Conservation (phyloP, 352 stramenopile species). For the Aphanomyces cochlioides region DNA sequence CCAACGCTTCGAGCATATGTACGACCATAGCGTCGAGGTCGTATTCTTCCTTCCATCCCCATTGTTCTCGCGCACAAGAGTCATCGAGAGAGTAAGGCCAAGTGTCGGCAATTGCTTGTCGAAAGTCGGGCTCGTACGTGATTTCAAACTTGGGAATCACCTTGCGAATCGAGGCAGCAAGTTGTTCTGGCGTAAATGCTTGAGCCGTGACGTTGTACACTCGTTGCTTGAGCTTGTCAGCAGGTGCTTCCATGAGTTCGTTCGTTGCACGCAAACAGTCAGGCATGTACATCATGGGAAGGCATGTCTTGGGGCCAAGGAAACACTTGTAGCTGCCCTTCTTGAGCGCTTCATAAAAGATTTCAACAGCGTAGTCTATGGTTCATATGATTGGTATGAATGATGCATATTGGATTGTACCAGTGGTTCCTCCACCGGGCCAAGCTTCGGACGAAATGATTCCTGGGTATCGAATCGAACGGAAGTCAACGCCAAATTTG, state of each 20-base stretch:
- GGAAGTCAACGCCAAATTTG: slow-evolving; percentile 90
- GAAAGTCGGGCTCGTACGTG: slow-evolving; percentile 84
- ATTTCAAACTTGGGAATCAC: slow-evolving; percentile 85
- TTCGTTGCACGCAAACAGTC: slow-evolving; percentile 87
- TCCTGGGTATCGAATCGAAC: slow-evolving; percentile 87
- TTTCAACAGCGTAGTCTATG: slow-evolving; percentile 88
- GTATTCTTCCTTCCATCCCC: slow-evolving; percentile 86
- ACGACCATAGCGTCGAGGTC: slow-evolving; percentile 86
- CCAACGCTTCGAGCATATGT: slow-evolving; percentile 86
- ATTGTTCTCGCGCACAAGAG: slow-evolving; percentile 73
- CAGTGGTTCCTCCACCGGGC: slow-evolving; percentile 73
- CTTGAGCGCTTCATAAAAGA: slow-evolving; percentile 90
- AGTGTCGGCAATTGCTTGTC: slow-evolving; percentile 88
- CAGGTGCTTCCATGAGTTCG: slow-evolving; percentile 69
- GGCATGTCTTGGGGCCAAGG: slow-evolving; percentile 59
- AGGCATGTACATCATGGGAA: slow-evolving; percentile 95
- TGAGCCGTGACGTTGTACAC: slow-evolving; percentile 90
- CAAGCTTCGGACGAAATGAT: slow-evolving; percentile 87
- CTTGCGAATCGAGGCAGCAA: slow-evolving; percentile 82
- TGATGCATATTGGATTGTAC: too few relatives aligned
- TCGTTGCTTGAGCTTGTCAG: slow-evolving; percentile 69
- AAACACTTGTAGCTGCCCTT: slow-evolving; percentile 88
- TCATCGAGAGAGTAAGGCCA: slow-evolving; percentile 88
- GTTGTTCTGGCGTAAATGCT: slow-evolving; percentile 84
- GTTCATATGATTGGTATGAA: too few relatives aligned